Base-by-base conservation (phyloP, 2,329 filamentous ascomycete species). In the Trichoderma polysporum region DNA sequence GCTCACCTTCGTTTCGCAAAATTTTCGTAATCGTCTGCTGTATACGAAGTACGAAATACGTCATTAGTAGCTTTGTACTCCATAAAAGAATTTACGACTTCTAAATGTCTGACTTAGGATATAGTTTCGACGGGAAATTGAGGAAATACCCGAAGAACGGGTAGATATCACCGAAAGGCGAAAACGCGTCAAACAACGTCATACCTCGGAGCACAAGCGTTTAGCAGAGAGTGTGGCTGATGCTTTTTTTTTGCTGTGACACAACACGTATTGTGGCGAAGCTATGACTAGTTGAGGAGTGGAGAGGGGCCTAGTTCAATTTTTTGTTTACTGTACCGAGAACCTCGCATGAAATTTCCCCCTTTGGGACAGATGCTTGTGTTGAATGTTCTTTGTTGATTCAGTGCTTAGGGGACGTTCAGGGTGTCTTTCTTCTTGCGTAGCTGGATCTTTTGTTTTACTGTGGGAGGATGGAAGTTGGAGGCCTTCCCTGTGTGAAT, bases 181-280 rank as follows among this genome's bases (percentile, higher is more conserved):
- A 41, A 41, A n/a, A 41, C 39, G 39, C 41, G 41, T 45, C 12
- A 19, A 22, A 45, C 10, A 22, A 45, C 41, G 41, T 45, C 41
- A 45, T 45, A 45, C 39, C n/a, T n/a, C n/a, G n/a, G n/a, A n/a
- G n/a, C n/a, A n/a, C n/a, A n/a, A n/a, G n/a, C n/a, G n/a, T n/a
- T 45, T 37, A 15, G n/a, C 7, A n/a, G n/a, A n/a, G 27, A 45
- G 22, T 39, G 58, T 61, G 58, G 58, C 58, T 61, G 58, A 61
- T 37, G 58, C 58, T 39, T 10, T 19, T 4, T 10, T 29, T 41
- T 41, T 50, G 8, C 25, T 12, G 41, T 47, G 41, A 47, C 41
- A 60, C 41, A 17, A 7, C 19, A 25, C 13, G 5, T 17, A 22
- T 35, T 61, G 58, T 61, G 58, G 58, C 58, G 58, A 61, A 50